Conservation (phyloP, 2,329 filamentous ascomycete genomes). For the Pseudogymnoascus sp. region DNA sequence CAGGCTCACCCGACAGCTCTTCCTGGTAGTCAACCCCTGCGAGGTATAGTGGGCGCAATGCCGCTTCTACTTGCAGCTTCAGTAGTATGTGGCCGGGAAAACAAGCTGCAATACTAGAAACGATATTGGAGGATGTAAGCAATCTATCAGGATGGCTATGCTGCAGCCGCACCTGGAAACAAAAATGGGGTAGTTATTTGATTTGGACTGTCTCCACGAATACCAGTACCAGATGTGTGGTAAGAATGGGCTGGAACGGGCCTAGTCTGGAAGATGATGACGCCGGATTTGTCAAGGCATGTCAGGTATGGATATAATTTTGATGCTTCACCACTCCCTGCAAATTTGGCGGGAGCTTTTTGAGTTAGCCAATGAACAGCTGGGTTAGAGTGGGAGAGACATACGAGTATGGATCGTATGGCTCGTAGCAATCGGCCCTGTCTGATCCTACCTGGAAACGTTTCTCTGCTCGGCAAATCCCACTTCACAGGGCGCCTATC, state of each 20-base stretch:
- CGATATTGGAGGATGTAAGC: neutral
- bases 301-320: neutral
- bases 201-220: neutral
- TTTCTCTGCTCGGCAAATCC: neutral
- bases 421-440: neutral
- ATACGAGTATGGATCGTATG: neutral
- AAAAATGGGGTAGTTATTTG: neutral
- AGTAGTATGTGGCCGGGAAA: neutral
- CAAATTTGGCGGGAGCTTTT: neutral
- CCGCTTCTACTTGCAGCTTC: neutral
- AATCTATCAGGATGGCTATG: neutral
- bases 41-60: neutral
- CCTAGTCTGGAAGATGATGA: neutral
- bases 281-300: constrained; percentile 2
- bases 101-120: neutral
- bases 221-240: neutral
- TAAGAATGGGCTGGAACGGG: neutral
- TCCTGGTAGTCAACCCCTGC: neutral
- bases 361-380: neutral
- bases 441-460: constrained; percentile 6
- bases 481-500: neutral
- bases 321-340: neutral
- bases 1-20: neutral
- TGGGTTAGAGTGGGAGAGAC: neutral
- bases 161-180: neutral